phyloP scores from a whole-genome alignment of 1,139 yeast genomes.

The Geotrichum carabidarum region DNA sequence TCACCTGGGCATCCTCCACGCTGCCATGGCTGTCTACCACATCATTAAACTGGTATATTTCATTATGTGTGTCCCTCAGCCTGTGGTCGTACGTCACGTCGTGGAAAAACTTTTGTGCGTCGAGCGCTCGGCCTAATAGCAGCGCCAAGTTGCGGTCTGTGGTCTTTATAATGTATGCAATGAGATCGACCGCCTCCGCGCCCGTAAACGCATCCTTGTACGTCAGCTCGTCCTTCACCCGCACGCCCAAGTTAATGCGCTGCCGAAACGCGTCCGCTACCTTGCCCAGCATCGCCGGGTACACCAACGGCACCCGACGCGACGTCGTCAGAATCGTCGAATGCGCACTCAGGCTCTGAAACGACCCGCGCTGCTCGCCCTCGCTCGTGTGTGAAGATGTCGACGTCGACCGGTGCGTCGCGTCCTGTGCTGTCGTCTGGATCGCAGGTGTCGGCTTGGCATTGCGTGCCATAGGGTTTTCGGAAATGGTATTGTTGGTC shows the following conservation, averaged over 20 bases:
- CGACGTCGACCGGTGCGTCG: slow-evolving; percentile 23
- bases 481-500: background rate
- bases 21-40: slow-evolving; percentile 27
- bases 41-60: slow-evolving; percentile 83
- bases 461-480: slow-evolving; percentile 1
- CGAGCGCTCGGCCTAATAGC: slow-evolving; percentile 82
- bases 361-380: slow-evolving; percentile 19
- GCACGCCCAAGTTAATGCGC: slow-evolving; percentile 64
- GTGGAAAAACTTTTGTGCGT: slow-evolving; percentile 90
- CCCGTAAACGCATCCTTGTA: slow-evolving; percentile 95
- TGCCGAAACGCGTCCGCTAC: slow-evolving; percentile 80
- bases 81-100: slow-evolving; percentile 95
- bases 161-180: slow-evolving; percentile 78
- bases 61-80: slow-evolving; percentile 78
- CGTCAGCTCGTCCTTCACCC: slow-evolving; percentile 88
- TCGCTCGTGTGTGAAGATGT: slow-evolving; percentile 20
- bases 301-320: slow-evolving; percentile 58
- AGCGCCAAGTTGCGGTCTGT: slow-evolving; percentile 88
- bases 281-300: slow-evolving; percentile 82
- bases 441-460: slow-evolving; percentile 12
- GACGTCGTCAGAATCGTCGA: slow-evolving; percentile 43
- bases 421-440: background rate
- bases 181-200: slow-evolving; percentile 83
- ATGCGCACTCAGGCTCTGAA: slow-evolving; percentile 23
- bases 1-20: slow-evolving; percentile 15